Base-by-base conservation (phyloP, 2,329 filamentous ascomycete species). In the Fusarium marasasianum region DNA sequence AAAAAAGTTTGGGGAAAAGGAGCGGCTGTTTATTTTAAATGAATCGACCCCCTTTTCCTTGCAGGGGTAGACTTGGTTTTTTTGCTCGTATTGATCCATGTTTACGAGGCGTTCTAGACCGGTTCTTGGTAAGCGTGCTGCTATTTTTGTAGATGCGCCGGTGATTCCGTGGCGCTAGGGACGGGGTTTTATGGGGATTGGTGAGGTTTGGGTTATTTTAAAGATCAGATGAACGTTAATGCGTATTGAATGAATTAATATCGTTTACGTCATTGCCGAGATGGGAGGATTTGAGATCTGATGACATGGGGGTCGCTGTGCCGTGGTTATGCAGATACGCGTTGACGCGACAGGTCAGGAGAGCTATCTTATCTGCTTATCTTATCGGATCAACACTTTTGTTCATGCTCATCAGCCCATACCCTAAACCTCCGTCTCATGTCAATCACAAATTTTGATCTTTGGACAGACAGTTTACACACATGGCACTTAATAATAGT, bases 21-120 rank as follows among this genome's bases (percentile, higher is more conserved):
- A 14, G 20, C 18, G 45, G 20, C 26, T 38, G 41, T 70, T 70
- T 66, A 54, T 70, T 55, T 60, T 61, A 70, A 65, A 70, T 70
- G 57, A 47, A 29, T 8, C 5, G 54, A 10, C 17, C 67, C 66
- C 67, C 67, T 64, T 70, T 70, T 58, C 38, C 2, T 38, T 38
- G 33, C 33, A 48, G 51, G 51, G 35, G 14, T 13, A 13, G 51
- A 37, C 24, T n/a, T 37, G 6, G 45, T 31, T 47, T 58, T 63
- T 44, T 43, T 31, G 14, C 33, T 70, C 67, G 67, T 70, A 70
- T 70, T 43, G 40, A 56, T 12, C 58, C 66, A 40, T 55, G 51
- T 35, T 22, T n/a, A 26, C 26, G 37, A 47, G 40, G 18, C 31
- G 66, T 66, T 70, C 59, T 70, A 70, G 67, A 70, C 66, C 41